phyloP scores from a whole-genome alignment of 2,329 filamentous ascomycete species.

The Hypoxylon sp. region DNA sequence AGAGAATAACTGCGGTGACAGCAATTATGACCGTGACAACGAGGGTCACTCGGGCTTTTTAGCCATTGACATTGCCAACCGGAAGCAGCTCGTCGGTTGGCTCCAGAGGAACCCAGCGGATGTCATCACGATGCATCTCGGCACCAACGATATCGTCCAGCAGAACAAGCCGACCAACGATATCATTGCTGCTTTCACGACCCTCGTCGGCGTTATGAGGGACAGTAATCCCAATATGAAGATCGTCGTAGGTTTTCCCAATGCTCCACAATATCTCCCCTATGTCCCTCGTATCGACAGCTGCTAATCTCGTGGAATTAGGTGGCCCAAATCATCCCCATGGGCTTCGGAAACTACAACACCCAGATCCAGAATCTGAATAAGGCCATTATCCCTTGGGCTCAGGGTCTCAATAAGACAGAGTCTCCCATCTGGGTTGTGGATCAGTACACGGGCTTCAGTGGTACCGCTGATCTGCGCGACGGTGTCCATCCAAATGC shows the following conservation, averaged over 20 bases:
- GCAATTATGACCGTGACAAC: conserved; percentile 60
- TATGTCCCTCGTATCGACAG: not conserved
- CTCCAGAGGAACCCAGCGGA: conserved; percentile 60
- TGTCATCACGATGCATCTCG: conserved; percentile 63
- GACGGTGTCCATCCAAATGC: conserved; percentile 61
- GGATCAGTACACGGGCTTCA: conserved; percentile 60
- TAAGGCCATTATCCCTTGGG: conserved; percentile 58
- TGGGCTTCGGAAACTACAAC: conserved; percentile 55
- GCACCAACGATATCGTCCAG: conserved; percentile 62
- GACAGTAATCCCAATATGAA: conserved; percentile 59
- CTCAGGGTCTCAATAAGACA: conserved; percentile 57
- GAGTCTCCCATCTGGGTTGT: conserved; percentile 60
- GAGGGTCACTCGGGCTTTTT: conserved; percentile 62
- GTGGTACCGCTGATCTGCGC: conserved; percentile 52
- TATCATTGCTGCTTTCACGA: conserved; percentile 60
- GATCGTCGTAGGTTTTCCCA: conserved; percentile 58
- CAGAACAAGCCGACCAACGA: conserved; percentile 57
- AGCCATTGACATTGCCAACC: conserved; percentile 61
- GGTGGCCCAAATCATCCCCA: conserved; percentile 61
- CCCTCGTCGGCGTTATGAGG: conserved; percentile 58
- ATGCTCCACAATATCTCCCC: not conserved
- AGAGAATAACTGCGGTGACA: conserved; percentile 56
- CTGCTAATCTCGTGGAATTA: conserved; percentile 34
- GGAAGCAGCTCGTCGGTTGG: conserved; percentile 61
- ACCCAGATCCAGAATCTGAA: conserved; percentile 58